Conservation (phyloP, 2,329 filamentous ascomycete species). For the Phyllosticta citriasiana region DNA sequence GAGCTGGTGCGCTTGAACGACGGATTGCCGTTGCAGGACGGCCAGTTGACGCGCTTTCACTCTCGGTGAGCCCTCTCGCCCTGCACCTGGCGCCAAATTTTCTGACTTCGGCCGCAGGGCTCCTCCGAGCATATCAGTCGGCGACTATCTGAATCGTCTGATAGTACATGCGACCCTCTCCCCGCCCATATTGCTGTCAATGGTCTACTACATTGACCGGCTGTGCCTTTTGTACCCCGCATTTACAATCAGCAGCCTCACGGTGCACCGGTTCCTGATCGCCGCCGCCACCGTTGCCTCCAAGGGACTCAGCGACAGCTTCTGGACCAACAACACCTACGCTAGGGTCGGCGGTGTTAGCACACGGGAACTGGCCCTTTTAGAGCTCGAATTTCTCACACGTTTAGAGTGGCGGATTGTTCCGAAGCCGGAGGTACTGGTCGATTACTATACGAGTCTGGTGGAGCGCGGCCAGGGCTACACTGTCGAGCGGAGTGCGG, state of each 20-base stretch:
- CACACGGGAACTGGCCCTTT: slow-evolving; percentile 74
- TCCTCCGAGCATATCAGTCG: slow-evolving; percentile 84
- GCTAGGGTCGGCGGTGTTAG: slow-evolving; percentile 88
- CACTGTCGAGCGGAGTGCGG: slow-evolving; percentile 32
- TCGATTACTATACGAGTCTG: slow-evolving; percentile 84
- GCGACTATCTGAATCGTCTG: slow-evolving; percentile 85
- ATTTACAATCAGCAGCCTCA: slow-evolving; percentile 93
- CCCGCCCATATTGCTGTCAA: slow-evolving; percentile 87
- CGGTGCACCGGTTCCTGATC: slow-evolving; percentile 94
- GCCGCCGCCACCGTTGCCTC: slow-evolving; percentile 91
- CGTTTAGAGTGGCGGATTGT: slow-evolving; percentile 95
- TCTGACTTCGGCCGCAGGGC: slow-evolving; percentile 33
- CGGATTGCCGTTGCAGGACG: slow-evolving; percentile 70
- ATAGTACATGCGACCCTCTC: slow-evolving; percentile 90
- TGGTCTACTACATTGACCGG: slow-evolving; percentile 98
- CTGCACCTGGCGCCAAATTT: neutral
- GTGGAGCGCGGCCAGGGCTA: slow-evolving; percentile 58
- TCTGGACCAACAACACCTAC: slow-evolving; percentile 98
- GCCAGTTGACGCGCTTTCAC: slow-evolving; percentile 86
- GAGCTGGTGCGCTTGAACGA: slow-evolving; percentile 94
- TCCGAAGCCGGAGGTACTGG: slow-evolving; percentile 83
- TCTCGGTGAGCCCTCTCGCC: slow-evolving; percentile 53
- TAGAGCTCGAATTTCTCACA: slow-evolving; percentile 90
- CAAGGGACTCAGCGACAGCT: slow-evolving; percentile 91
- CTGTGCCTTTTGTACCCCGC: slow-evolving; percentile 85